Percentiles rank a stretch among this genome's conserved stretches.
These are phyloP conservation scores for Aspergillus diversus DNA, from an alignment of 495 filamentous ascomycete genomes.

Conservation along the genomic window DNA sequence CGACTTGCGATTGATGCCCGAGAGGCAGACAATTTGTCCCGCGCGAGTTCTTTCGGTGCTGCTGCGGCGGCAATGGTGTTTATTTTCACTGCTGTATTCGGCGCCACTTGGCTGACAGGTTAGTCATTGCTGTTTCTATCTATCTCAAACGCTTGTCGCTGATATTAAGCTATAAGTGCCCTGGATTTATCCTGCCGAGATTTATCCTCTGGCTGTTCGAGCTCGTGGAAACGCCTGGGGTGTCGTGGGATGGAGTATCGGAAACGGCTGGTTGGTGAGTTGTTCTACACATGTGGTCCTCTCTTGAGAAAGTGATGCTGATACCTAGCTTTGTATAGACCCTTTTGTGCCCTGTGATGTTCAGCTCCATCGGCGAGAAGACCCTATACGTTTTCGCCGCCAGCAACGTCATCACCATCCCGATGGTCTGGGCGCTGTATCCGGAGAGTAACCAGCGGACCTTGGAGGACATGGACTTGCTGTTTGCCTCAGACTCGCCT, in stretches of 20 bases:
- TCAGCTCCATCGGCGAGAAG: slow-evolving; percentile 63
- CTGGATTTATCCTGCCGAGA: slow-evolving; percentile 73
- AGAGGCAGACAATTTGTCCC: slow-evolving; percentile 43
- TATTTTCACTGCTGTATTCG: slow-evolving; percentile 69
- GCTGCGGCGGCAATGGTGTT: slow-evolving; percentile 71
- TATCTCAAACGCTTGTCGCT: not conserved
- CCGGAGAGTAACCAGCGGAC: slow-evolving; percentile 71
- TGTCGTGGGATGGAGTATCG: slow-evolving; percentile 73
- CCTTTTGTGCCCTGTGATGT: slow-evolving; percentile 67
- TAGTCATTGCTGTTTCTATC: not conserved
- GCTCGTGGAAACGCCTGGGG: slow-evolving; percentile 77
- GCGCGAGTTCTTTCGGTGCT: slow-evolving; percentile 58
- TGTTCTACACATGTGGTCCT: not conserved
- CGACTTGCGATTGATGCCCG: slow-evolving; percentile 55
- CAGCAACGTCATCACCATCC: slow-evolving; percentile 63
- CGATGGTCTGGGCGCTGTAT: slow-evolving; percentile 70
- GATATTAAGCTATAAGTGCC: slow-evolving; percentile 45
- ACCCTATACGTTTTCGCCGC: slow-evolving; percentile 70
- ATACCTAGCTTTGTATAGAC: slow-evolving; percentile 36
- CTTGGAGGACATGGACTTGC: slow-evolving; percentile 69
- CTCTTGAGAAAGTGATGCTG: not conserved
- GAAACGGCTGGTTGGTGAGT: slow-evolving; percentile 65
- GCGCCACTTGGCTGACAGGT: slow-evolving; percentile 69
- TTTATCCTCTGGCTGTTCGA: slow-evolving; percentile 69
- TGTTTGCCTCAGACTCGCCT: slow-evolving; percentile 62